These are phyloP conservation scores for Mortierella claussenii DNA, from an alignment of 192 early-diverging fungal genomes.

Conservation along the genomic window DNA sequence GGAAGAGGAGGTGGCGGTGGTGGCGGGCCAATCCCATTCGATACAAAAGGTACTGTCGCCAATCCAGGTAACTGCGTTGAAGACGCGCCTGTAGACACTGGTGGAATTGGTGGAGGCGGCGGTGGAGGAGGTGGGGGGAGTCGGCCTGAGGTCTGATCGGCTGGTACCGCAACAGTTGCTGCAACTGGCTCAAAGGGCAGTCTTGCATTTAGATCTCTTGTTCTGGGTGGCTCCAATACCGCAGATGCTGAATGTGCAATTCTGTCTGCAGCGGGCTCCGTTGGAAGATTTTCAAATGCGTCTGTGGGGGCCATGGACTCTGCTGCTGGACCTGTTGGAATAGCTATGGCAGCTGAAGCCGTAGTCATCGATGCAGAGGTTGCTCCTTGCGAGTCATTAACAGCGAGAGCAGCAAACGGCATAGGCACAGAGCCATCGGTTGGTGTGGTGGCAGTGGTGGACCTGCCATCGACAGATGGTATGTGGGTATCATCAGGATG, in stretches of 20 bases:
- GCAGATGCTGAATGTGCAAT: neutral
- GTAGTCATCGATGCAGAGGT: too few species aligned
- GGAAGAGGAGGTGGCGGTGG: slow-evolving; percentile 41
- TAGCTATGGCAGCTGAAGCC: neutral
- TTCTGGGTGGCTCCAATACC: neutral
- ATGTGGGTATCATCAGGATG: neutral
- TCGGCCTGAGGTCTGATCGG: neutral
- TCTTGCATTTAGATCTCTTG: too few species aligned
- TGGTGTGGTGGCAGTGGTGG: neutral
- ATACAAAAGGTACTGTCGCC: slow-evolving; percentile 1
- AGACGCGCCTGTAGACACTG: slow-evolving; percentile 1
- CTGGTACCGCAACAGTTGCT: neutral
- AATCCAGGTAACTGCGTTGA: neutral
- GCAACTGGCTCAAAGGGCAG: neutral
- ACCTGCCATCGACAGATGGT: neutral
- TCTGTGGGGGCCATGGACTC: neutral
- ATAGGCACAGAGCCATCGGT: neutral
- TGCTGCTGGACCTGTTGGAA: neutral
- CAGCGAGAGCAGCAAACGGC: neutral
- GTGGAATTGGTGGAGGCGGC: slow-evolving; percentile 14
- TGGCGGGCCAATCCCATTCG: slow-evolving; percentile 19
- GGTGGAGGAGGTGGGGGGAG: slow-evolving; percentile 11
- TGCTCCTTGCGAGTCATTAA: neutral
- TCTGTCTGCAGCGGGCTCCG: neutral
- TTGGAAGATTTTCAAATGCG: neutral